These are phyloP conservation scores for Apiospora malaysiana DNA, from an alignment of 2,329 filamentous ascomycete species.

Conservation along the genomic window DNA sequence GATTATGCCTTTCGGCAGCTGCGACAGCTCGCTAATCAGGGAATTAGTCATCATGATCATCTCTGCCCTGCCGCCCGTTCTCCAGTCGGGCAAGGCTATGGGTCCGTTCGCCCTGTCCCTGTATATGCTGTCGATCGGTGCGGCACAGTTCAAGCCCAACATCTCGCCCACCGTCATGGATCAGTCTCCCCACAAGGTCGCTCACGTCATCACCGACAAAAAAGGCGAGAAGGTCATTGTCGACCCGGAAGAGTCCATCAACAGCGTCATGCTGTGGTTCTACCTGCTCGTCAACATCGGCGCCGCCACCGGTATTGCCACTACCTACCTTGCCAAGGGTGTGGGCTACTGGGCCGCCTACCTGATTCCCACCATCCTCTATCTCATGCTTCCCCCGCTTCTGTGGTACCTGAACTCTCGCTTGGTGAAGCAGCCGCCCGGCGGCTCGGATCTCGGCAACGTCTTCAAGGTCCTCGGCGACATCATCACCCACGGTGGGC, in stretches of 20 bases:
- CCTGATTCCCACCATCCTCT: slow-evolving; percentile 28
- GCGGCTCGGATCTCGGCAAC: slow-evolving; percentile 51
- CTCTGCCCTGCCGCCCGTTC: slow-evolving; percentile 56
- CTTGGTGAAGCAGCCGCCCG: slow-evolving; percentile 50
- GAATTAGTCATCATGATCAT: slow-evolving; percentile 48
- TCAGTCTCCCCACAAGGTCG: slow-evolving; percentile 18
- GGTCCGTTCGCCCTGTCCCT: slow-evolving; percentile 19
- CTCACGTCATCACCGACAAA: slow-evolving; percentile 11
- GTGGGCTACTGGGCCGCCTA: slow-evolving; percentile 62
- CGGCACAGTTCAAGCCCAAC: slow-evolving; percentile 71
- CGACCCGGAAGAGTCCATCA: slow-evolving; percentile 71
- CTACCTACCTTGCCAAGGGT: slow-evolving; percentile 57
- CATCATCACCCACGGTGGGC: slow-evolving; percentile 43
- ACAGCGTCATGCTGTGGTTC: slow-evolving; percentile 71
- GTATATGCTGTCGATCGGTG: slow-evolving; percentile 2
- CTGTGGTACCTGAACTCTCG: slow-evolving; percentile 51
- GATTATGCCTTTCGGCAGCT: too few relatives aligned
- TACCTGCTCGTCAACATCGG: slow-evolving; percentile 52
- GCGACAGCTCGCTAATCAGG: background rate
- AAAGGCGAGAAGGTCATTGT: slow-evolving; percentile 71
- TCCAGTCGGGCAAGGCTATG: slow-evolving; percentile 61
- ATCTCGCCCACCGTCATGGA: slow-evolving; percentile 72
- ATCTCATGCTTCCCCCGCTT: slow-evolving; percentile 46
- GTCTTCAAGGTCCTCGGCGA: slow-evolving; percentile 49
- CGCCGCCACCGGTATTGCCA: slow-evolving; percentile 50